These are phyloP conservation scores for Kluyveromyces marxianus DNA, from an alignment of 1,139 yeast species.

Conservation along the genomic window DNA sequence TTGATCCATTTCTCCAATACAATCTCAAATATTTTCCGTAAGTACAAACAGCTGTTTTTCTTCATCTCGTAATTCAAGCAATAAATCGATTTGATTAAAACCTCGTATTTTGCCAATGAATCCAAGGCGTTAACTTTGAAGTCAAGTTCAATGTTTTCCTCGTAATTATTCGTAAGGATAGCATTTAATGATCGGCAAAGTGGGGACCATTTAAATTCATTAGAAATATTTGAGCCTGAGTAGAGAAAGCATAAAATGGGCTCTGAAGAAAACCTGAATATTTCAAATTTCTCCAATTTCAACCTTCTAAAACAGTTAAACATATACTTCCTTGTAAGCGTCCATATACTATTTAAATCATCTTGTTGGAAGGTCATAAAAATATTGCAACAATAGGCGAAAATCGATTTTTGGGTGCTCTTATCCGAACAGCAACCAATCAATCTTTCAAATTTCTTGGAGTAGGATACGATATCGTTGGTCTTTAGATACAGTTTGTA, in stretches of 20 bases:
- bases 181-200: constrained; percentile 18
- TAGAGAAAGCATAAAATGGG: constrained; percentile 20
- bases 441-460: constrained; percentile 21
- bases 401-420: constrained; percentile 10
- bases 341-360: constrained; percentile 12
- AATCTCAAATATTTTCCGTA: constrained; percentile 22
- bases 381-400: constrained; percentile 18
- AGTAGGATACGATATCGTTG: not conserved
- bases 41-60: constrained; percentile 23
- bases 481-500: constrained; percentile 6
- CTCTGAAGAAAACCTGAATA: constrained; percentile 15
- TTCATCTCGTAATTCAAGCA: constrained; percentile 29
- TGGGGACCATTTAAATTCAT: constrained; percentile 11
- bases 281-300: constrained; percentile 2
- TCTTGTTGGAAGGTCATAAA: constrained; percentile 10
- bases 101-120: constrained; percentile 22
- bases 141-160: constrained; percentile 17
- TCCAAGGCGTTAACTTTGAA: constrained; percentile 17
- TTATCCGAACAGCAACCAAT: constrained; percentile 13
- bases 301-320: constrained; percentile 11
- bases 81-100: constrained; percentile 29
- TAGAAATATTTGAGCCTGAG: constrained; percentile 12
- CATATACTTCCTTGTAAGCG: constrained; percentile 14
- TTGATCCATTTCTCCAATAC: constrained; percentile 29
- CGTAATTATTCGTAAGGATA: constrained; percentile 17